Evolutionary conservation across 2,329 filamentous ascomycete species (phyloP).

Genomic region (Penicillium sp.): DNA sequence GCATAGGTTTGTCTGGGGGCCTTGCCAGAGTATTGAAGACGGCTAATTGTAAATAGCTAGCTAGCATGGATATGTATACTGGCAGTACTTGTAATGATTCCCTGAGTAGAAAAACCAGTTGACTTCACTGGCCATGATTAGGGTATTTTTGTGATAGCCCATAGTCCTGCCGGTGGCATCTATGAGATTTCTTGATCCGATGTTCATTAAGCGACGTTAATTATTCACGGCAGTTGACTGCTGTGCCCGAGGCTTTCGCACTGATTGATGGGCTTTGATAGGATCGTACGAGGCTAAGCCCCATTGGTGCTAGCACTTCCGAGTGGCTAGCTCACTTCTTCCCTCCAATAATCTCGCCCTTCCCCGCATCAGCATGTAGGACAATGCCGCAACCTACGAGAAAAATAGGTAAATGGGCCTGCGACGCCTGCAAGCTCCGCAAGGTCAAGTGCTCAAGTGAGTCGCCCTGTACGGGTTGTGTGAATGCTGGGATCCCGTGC

Average conservation of each 20-base stretch:
- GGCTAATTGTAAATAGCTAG: neutral
- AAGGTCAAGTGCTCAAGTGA: slow-evolving; percentile 6
- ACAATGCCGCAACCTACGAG: slow-evolving; percentile 4
- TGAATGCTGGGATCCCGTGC: neutral
- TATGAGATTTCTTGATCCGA: neutral
- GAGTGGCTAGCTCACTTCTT: neutral
- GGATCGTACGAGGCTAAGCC: neutral
- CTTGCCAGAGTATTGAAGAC: neutral
- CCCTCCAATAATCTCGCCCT: neutral
- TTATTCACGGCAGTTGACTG: too few relatives aligned
- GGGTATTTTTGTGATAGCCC: neutral
- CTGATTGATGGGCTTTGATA: neutral
- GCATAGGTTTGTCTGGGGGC: neutral
- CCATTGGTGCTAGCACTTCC: neutral
- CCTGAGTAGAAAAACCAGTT: neutral
- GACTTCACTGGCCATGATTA: neutral
- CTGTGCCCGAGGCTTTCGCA: too few relatives aligned
- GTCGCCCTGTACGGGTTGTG: slow-evolving; percentile 1
- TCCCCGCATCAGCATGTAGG: slow-evolving; percentile 1
- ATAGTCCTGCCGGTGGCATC: neutral
- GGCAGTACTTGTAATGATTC: neutral
- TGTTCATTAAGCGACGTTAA: too few relatives aligned
- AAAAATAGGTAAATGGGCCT: slow-evolving; percentile 7
- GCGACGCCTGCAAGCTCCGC: slow-evolving; percentile 4
- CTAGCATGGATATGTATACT: neutral